A percentile compares a stretch with the other conserved stretches of the same genome.
phyloP scores from a whole-genome alignment of 805 yeast species.

The Ascoidea tarda region DNA sequence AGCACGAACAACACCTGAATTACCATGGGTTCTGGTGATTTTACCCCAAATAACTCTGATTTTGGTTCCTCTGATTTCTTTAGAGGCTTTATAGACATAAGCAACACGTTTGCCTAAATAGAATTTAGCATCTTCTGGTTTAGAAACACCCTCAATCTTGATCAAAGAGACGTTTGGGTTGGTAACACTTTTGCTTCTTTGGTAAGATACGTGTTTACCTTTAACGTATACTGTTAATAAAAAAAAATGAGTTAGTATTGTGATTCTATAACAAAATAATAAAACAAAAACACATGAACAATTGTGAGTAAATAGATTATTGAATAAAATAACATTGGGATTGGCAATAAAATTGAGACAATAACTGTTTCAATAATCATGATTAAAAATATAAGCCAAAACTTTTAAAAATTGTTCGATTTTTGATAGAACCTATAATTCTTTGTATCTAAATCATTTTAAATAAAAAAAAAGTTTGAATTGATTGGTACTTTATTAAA shows the following conservation, averaged over 20 bases:
- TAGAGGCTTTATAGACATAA: slow-evolving; percentile 97
- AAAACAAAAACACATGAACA: not conserved
- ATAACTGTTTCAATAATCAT: too few relatives aligned
- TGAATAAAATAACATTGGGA: not conserved
- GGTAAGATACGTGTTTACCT: slow-evolving; percentile 99
- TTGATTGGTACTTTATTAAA: too few relatives aligned
- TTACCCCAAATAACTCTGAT: slow-evolving; percentile 99
- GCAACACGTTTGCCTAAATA: slow-evolving; percentile 99
- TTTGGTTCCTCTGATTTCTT: slow-evolving; percentile 97
- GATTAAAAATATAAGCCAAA: too few relatives aligned
- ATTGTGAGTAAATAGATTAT: not conserved
- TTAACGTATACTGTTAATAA: slow-evolving; percentile 80
- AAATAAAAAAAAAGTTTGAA: too few relatives aligned
- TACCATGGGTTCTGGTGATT: slow-evolving; percentile 97
- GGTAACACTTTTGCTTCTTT: slow-evolving; percentile 96
- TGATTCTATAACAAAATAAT: not conserved
- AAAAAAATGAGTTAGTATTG: not conserved
- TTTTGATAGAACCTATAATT: too few relatives aligned
- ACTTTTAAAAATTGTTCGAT: too few relatives aligned
- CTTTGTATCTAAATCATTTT: too few relatives aligned
- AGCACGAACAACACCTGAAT: slow-evolving; percentile 97
- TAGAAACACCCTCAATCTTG: slow-evolving; percentile 91
- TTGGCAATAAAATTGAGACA: not conserved
- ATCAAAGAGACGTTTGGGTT: slow-evolving; percentile 96
- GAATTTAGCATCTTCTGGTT: slow-evolving; percentile 92